Conservation (phyloP, 2,329 filamentous ascomycete species). For the Dothidotthia symphoricarpi region DNA sequence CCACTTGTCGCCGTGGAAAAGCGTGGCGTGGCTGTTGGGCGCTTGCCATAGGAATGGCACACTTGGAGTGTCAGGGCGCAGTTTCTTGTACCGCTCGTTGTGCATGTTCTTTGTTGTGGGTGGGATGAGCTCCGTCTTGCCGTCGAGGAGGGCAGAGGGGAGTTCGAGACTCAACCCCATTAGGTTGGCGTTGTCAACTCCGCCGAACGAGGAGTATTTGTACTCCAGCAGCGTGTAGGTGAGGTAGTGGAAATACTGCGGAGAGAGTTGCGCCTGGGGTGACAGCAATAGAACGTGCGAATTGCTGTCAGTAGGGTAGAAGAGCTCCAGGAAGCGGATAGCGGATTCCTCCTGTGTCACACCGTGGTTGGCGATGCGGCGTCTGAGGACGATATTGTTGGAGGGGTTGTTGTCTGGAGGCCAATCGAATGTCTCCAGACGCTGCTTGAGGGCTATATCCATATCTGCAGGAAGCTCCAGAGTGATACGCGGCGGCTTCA, state of each 20-base stretch:
- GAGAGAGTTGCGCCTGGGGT: slow-evolving; percentile 74
- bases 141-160: slow-evolving; percentile 64
- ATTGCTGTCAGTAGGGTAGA: slow-evolving; percentile 68
- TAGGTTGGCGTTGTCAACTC: slow-evolving; percentile 54
- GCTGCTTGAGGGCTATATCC: slow-evolving; percentile 63
- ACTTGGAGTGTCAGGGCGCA: slow-evolving; percentile 28
- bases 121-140: slow-evolving; percentile 54
- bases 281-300: slow-evolving; percentile 84
- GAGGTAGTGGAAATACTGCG: slow-evolving; percentile 81
- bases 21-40: slow-evolving; percentile 75
- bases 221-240: slow-evolving; percentile 77
- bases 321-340: slow-evolving; percentile 76
- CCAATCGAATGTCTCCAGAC: slow-evolving; percentile 66
- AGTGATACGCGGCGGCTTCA: slow-evolving; percentile 70
- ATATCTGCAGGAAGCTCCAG: slow-evolving; percentile 75
- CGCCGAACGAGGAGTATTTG: slow-evolving; percentile 61
- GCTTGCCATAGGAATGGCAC: slow-evolving; percentile 80
- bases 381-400: slow-evolving; percentile 65
- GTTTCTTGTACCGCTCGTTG: slow-evolving; percentile 27
- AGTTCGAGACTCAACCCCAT: slow-evolving; percentile 79
- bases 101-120: slow-evolving; percentile 46
- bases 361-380: slow-evolving; percentile 63
- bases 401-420: slow-evolving; percentile 50
- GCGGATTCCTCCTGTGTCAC: slow-evolving; percentile 69
- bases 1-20: slow-evolving; percentile 87